Base-by-base conservation (phyloP, 768 basidiomycete species). In the Leucocoprinus leucothites region DNA sequence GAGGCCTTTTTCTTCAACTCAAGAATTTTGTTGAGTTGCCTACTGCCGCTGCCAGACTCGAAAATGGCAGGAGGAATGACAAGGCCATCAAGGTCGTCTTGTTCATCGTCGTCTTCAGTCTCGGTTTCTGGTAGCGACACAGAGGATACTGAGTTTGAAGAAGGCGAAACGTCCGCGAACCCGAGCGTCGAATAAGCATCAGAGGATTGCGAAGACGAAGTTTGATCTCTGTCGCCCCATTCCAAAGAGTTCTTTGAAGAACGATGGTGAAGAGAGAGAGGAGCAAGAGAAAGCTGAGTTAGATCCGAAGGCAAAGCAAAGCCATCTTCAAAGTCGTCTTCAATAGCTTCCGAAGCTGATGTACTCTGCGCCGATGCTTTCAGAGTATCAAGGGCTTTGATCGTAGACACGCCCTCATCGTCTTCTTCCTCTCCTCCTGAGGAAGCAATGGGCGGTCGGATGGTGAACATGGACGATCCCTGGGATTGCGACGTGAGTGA, bases 191-290 rank as follows among this genome's bases (percentile, higher is more conserved):
- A 91, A 62, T 89, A 91, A 8, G 88, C 82, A 66, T 93, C 91
- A 21, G 91, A 93, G n/a, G 90, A 92, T 64, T 89, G 88, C 13
- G 89, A 90, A 5, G 89, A 90, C 3, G 81, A 84, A 1, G 91
- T 88, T 43, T 88, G 82, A 63, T 93, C 89, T 65, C 82, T 89
- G 71, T 92, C 90, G 26, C 87, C 77, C 89, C 90, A 92, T 71
- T 91, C 90, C 24, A 93, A 76, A 0, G 91, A 91, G 48, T 82
- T 83, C 73, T 92, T 92, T 54, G 91, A 92, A 8, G 87, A 80
- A 49, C 87, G 84, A 64, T 91, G 88, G 60, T 77, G 82, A 18
- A 91, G 81, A 26, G 88, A 82, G 53, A 86, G 73, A 50, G 92
- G 89, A 40, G 87, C 86, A 41, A 94, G 84, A 18, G 91, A 93